Evolutionary conservation across 192 early-diverging fungal genomes (phyloP), one percentile per base, ranked within the genome.

Genomic region (Mortierella claussenii): DNA sequence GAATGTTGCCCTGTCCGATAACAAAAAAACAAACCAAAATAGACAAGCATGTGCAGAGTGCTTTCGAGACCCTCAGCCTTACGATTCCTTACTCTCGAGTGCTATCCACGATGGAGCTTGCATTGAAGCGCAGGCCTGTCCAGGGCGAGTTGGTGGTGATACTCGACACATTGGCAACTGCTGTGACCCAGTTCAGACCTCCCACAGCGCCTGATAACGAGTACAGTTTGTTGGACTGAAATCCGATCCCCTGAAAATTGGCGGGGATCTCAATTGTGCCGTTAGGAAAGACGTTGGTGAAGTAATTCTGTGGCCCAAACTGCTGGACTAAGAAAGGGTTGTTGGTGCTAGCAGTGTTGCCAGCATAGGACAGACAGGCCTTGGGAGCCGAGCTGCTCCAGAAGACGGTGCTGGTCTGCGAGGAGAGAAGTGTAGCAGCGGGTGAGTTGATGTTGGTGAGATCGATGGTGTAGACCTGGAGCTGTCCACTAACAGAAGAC

Each of bases 361-460:
- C 70, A 5, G 55, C 49, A 17, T 48, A 75, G 23, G 40, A 18
- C 44, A 75, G 47, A 15, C 70, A 75, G 9, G 63, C 56, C 56
- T 60, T 65, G 8, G 26, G 42, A 6, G 63, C 31, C 8, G n/a
- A 4, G 21, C 48, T 55, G 34, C 55, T 59, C 70, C 70, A 75
- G 34, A 23, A 44, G 8, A 11, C 0, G 13, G 7, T 0, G 36
- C n/a, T 28, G 7, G 49, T 53, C 68, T 69, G 58, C 51, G 24
- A 61, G 21, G 40, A 46, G 32, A 75, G 40, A 21, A 60, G 27
- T 6, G 63, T 60, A 20, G 63, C 63, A 8, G 50, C 48, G 34
- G 70, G 70, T 7, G 70, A 36, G 33, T 60, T 66, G 57, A 65
- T 54, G 63, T 75, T 66, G 48, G 63, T 4, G 31, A 75, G 33